Percentiles rank a stretch among this genome's conserved stretches.
These are phyloP conservation scores for Pseudocercospora fijiensis DNA, from an alignment of 2,329 filamentous ascomycete species.

Conservation along the genomic window DNA sequence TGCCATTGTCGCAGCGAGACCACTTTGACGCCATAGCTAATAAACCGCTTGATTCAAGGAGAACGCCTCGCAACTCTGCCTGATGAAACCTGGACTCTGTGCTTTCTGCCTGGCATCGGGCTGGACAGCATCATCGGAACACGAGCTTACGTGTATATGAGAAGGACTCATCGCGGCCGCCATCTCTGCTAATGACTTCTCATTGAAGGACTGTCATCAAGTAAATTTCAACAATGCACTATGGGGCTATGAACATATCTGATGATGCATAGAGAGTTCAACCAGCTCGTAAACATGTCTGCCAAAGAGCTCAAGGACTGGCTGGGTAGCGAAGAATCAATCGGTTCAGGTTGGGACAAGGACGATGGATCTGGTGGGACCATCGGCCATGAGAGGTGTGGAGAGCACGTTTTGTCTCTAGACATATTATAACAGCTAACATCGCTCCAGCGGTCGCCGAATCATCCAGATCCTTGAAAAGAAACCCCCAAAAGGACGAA, in stretches of 20 bases:
- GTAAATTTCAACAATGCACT: slow-evolving; percentile 33
- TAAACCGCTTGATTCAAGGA: slow-evolving; percentile 1
- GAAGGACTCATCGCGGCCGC: not conserved
- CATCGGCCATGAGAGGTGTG: slow-evolving; percentile 59
- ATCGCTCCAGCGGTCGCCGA: slow-evolving; percentile 54
- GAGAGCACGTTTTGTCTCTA: not conserved
- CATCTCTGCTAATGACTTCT: not conserved
- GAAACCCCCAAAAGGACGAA: slow-evolving; percentile 60
- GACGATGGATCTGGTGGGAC: slow-evolving; percentile 60
- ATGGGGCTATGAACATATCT: not conserved
- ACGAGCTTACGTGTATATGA: not conserved
- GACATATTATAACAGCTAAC: not conserved
- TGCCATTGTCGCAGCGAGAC: not conserved
- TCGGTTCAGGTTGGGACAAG: slow-evolving; percentile 60
- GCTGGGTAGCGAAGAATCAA: slow-evolving; percentile 60
- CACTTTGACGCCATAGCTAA: not conserved
- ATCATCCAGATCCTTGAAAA: slow-evolving; percentile 63
- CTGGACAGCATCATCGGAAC: not conserved
- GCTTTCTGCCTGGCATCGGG: not conserved
- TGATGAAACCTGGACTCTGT: not conserved
- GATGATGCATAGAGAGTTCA: slow-evolving; percentile 55
- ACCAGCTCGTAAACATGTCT: slow-evolving; percentile 66
- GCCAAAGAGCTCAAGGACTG: slow-evolving; percentile 60
- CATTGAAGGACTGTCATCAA: slow-evolving; percentile 54
- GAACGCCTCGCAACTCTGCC: not conserved